phyloP scores from a whole-genome alignment of 352 stramenopile genomes.

The Globisporangium splendens region DNA sequence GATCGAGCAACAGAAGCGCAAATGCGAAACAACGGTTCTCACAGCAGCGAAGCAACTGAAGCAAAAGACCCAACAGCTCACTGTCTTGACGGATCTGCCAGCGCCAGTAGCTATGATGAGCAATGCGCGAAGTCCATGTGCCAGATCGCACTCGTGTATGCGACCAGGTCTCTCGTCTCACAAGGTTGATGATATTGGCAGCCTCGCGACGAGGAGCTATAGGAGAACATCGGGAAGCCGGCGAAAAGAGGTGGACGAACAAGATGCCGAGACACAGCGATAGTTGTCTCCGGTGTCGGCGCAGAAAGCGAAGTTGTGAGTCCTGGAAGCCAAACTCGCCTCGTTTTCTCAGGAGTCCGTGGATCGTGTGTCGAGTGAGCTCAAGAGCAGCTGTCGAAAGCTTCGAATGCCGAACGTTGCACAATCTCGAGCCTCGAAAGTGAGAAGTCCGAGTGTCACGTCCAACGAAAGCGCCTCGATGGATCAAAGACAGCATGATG shows the following conservation, averaged over 20 bases:
- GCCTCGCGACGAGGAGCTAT: no score
- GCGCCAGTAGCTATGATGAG: no score
- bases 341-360: constrained; percentile 47
- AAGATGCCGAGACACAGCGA: not conserved
- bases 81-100: constrained; percentile 7
- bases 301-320: constrained; percentile 51
- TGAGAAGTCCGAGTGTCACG: no score
- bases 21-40: constrained; percentile 35
- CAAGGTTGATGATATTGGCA: no score
- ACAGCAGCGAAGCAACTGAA: constrained; percentile 43
- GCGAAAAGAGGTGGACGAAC: not conserved
- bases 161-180: not conserved
- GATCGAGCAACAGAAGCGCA: constrained; percentile 40
- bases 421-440: not conserved
- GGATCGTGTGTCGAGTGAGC: constrained; percentile 29
- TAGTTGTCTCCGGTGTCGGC: constrained; percentile 38
- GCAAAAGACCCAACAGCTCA: constrained; percentile 29
- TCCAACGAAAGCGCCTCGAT: no score
- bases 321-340: constrained; percentile 52
- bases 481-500: not conserved
- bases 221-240: not conserved
- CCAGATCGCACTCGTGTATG: not conserved
- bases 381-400: constrained; percentile 7
- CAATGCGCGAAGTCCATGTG: no score
- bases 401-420: not conserved